Conservation (phyloP, 495 filamentous ascomycete species). For the Recurvomyces mirabilis region DNA sequence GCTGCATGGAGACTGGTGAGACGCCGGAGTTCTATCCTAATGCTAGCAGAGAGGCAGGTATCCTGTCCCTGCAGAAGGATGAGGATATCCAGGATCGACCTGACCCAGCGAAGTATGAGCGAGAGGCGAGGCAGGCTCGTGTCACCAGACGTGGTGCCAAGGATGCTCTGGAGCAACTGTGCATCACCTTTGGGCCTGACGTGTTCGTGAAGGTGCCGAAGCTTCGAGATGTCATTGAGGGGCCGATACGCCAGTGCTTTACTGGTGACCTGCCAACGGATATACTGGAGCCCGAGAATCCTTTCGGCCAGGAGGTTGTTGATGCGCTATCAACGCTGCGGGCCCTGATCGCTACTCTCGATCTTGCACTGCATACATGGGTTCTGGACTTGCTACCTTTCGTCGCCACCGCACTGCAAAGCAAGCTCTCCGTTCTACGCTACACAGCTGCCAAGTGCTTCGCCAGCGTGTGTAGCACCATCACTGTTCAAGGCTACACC, state of each 20-base stretch:
- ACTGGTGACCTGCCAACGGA: constrained; percentile 55
- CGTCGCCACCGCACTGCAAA: constrained; percentile 75
- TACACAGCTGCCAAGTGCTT: constrained; percentile 97
- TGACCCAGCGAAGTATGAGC: constrained; percentile 78
- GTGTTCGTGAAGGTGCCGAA: constrained; percentile 73
- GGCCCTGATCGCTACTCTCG: constrained; percentile 74
- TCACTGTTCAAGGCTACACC: constrained; percentile 88
- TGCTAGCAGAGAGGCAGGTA: constrained; percentile 57
- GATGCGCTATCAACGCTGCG: constrained; percentile 88
- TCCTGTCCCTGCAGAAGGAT: constrained; percentile 88
- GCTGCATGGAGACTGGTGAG: constrained; percentile 91
- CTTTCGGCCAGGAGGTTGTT: constrained; percentile 79
- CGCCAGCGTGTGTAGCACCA: constrained; percentile 92
- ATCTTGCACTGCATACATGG: constrained; percentile 60
- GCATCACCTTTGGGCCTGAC: constrained; percentile 60
- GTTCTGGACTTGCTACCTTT: constrained; percentile 75
- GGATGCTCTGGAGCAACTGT: constrained; percentile 82
- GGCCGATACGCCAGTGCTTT: constrained; percentile 64
- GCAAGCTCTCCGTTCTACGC: constrained; percentile 75
- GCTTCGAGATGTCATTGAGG: constrained; percentile 65
- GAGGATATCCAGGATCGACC: constrained; percentile 89
- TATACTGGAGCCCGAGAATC: constrained; percentile 54
- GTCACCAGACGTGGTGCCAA: constrained; percentile 88
- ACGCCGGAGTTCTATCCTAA: constrained; percentile 88
- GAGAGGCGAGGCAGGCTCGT: constrained; percentile 71